These are phyloP conservation scores for Plenodomus tracheiphilus DNA, from an alignment of 2,329 filamentous ascomycete species.

Conservation along the genomic window DNA sequence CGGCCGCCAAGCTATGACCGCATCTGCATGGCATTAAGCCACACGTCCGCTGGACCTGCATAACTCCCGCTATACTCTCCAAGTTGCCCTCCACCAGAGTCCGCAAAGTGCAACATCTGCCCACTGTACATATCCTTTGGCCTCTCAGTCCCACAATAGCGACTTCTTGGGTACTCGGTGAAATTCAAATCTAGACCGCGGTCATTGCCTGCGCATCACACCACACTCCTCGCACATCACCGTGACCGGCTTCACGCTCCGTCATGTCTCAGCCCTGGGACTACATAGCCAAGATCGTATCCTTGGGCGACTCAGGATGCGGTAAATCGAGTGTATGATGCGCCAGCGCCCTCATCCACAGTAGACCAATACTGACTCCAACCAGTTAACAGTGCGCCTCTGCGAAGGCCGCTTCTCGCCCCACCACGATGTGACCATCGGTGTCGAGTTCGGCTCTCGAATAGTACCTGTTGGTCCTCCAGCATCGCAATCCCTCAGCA, in stretches of 20 bases:
- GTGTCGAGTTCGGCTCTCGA: conserved; percentile 91
- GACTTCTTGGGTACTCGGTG: background rate
- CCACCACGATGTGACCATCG: conserved; percentile 96
- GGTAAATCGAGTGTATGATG: conserved; percentile 75
- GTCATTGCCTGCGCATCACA: conserved; percentile 1
- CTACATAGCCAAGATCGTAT: conserved; percentile 98
- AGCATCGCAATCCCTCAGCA: conserved; percentile 62
- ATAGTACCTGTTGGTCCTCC: conserved; percentile 90
- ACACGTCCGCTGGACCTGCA: background rate
- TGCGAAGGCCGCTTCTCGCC: conserved; percentile 95
- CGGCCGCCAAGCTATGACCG: conserved; percentile 21
- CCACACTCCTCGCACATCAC: conserved; percentile 5
- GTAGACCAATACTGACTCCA: conserved; percentile 12
- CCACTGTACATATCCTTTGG: background rate
- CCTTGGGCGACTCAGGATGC: conserved; percentile 93
- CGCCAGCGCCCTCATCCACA: background rate
- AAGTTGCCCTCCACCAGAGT: background rate
- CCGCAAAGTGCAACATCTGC: background rate
- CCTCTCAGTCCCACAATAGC: background rate
- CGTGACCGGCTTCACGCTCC: conserved; percentile 8
- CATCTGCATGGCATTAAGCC: conserved; percentile 13
- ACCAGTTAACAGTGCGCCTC: conserved; percentile 82
- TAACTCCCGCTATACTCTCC: background rate
- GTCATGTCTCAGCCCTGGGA: conserved; percentile 76
- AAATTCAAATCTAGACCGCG: background rate